Conservation (phyloP, 1,284 basidiomycete genomes). For the Puccinia novopanici region DNA sequence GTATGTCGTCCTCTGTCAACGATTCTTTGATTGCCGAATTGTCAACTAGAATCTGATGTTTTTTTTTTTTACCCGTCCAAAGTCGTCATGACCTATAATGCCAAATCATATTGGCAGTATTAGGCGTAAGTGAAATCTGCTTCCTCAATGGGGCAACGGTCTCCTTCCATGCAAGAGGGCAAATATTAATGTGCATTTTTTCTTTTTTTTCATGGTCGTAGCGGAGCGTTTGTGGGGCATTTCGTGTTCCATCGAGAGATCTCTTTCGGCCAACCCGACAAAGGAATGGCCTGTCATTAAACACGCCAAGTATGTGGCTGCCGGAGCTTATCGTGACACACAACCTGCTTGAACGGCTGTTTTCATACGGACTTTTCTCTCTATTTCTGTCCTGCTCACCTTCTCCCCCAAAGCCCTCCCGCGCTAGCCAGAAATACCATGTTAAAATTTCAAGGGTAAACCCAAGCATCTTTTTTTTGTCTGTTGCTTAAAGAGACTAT, state of each 20-base stretch:
- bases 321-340: background rate
- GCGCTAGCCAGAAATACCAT: too few species aligned
- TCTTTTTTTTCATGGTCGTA: conserved; percentile 3
- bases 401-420: too few species aligned
- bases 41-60: background rate
- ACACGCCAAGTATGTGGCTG: too few species aligned
- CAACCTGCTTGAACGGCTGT: too few species aligned
- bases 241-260: conserved; percentile 53
- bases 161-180: background rate
- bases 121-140: conserved; percentile 49
- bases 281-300: conserved; percentile 54
- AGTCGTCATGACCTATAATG: conserved; percentile 52
- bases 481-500: too few species aligned
- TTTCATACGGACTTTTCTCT: too few species aligned
- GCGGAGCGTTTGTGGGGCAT: conserved; percentile 54
- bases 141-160: background rate
- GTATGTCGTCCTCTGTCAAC: background rate
- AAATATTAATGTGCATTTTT: background rate
- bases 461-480: too few species aligned
- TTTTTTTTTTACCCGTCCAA: background rate
- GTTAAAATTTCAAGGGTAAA: too few species aligned
- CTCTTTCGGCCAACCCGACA: conserved; percentile 41
- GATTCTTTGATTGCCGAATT: background rate
- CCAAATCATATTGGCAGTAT: conserved; percentile 54
- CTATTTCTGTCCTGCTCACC: too few species aligned